Conservation (phyloP, 805 yeast genomes). For the Kazachstania martiniae region DNA sequence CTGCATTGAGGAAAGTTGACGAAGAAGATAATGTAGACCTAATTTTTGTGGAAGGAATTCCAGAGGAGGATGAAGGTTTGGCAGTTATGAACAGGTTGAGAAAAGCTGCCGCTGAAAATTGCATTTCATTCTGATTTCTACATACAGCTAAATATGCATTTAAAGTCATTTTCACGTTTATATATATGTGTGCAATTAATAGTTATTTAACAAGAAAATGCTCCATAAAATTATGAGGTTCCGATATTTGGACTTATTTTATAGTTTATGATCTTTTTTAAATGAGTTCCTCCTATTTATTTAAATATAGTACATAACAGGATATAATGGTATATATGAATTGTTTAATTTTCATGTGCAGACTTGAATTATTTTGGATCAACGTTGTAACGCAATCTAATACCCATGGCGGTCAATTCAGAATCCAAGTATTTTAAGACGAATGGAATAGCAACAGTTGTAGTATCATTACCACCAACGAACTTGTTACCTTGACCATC, state of each 20-base stretch:
- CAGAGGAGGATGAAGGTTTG: conserved; percentile 67
- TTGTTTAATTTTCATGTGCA: neutral
- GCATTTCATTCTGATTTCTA: conserved; percentile 1
- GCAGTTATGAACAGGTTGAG: conserved; percentile 86
- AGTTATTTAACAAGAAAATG: no score
- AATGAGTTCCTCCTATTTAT: neutral
- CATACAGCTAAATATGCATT: no score
- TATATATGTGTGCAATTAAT: neutral
- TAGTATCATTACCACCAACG: conserved; percentile 87
- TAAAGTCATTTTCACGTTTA: no score
- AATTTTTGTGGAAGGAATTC: conserved; percentile 78
- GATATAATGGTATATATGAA: no score
- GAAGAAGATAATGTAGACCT: conserved; percentile 46
- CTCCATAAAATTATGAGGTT: no score
- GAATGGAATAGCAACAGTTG: conserved; percentile 93
- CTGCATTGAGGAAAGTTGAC: conserved; percentile 65
- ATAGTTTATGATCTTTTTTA: no score
- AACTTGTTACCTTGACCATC: conserved; percentile 91
- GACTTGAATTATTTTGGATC: conserved; percentile 37
- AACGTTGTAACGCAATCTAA: conserved; percentile 81
- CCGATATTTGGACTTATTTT: no score
- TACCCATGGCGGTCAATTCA: conserved; percentile 96
- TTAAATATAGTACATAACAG: neutral
- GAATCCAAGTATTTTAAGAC: conserved; percentile 91
- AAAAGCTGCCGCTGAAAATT: conserved; percentile 12